Evolutionary conservation across 2,329 filamentous ascomycete genomes (phyloP), one percentile per base, ranked within the genome.

Genomic region (Tolypocladium capitatum): DNA sequence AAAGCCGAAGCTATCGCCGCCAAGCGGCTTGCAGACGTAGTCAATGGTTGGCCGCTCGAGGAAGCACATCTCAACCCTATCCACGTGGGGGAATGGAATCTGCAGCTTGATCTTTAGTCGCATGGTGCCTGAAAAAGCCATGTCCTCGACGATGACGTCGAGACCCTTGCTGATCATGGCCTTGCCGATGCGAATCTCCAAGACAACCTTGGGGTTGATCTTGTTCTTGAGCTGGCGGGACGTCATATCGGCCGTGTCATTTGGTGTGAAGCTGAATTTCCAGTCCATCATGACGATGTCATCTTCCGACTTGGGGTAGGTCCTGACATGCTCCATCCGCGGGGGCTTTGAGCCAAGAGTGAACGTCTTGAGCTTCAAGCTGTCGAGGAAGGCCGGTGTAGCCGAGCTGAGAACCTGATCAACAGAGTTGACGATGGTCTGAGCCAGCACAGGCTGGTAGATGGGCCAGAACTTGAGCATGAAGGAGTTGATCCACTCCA

Each of bases 401-500:
- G 90, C 83, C 0, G 86, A 90, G 61, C 90, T 96, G 48, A 98
- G 73, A 45, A 98, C 89, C 70, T 97, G 92, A 60, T 98, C 92
- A 43, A 97, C 92, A 0, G 90, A 89, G 63, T 83, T 88, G 67
- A 97, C 86, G 58, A 98, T 85, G 21, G 88, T 94, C 56, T 92
- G 81, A 51, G 89, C 91, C 13, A 98, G 78, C 10, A 97, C 87
- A 1, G 92, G 92, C 48, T 92, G 88, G 63, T 95, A 97, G 60
- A 98, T 98, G 52, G 92, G 92, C 92, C 92, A 98, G 70, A 98
- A 98, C 65, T 98, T 98, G 68, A 94, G 81, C 58, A 98, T 65
- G 70, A 98, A 98, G 57, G 88, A 94, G 73, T 98, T 98, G 66
- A 98, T 97, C 92, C 92, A 98, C 66, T 98, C 92, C 44, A 98